phyloP scores from a whole-genome alignment of 306 rosid genomes.

The Malus orientalis region DNA sequence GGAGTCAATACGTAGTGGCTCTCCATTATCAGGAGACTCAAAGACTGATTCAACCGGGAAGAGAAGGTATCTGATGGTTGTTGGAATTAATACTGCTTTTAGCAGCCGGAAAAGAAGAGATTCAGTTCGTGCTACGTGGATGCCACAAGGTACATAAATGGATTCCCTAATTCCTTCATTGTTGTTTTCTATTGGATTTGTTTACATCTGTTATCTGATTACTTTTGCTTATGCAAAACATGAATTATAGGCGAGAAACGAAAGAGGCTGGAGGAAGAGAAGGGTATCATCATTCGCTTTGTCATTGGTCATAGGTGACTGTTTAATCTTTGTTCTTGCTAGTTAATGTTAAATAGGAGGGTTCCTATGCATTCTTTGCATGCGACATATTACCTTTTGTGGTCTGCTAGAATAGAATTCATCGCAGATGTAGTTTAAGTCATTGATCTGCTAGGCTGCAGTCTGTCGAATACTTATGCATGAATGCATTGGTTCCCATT shows the following conservation, averaged over 20 bases:
- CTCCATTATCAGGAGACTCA: conserved; percentile 56
- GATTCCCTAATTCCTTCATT: not conserved
- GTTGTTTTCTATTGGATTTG: not conserved
- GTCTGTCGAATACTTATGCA: not conserved
- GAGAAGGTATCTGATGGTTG: conserved; percentile 80
- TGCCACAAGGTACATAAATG: conserved; percentile 75
- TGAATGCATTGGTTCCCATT: not conserved
- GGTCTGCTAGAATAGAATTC: not conserved
- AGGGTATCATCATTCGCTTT: conserved; percentile 86
- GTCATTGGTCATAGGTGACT: conserved; percentile 93
- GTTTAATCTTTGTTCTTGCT: not conserved
- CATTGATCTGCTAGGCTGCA: not conserved
- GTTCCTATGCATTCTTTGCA: not conserved
- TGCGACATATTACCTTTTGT: not conserved
- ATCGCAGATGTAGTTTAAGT: not conserved
- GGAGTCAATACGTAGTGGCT: conserved; percentile 59
- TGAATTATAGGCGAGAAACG: conserved; percentile 72
- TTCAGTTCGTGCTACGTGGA: conserved; percentile 92
- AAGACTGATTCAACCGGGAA: conserved; percentile 39
- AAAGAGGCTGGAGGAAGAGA: conserved; percentile 94
- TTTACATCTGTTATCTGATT: conserved; percentile 19
- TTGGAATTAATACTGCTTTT: conserved; percentile 94
- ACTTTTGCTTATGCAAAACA: conserved; percentile 27
- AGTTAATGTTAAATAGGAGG: not conserved
- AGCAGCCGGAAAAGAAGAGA: conserved; percentile 98